Percentiles rank a stretch among this genome's conserved stretches.
phyloP scores from a whole-genome alignment of 2,329 filamentous ascomycete genomes.

The Ophiosphaerella narmari region DNA sequence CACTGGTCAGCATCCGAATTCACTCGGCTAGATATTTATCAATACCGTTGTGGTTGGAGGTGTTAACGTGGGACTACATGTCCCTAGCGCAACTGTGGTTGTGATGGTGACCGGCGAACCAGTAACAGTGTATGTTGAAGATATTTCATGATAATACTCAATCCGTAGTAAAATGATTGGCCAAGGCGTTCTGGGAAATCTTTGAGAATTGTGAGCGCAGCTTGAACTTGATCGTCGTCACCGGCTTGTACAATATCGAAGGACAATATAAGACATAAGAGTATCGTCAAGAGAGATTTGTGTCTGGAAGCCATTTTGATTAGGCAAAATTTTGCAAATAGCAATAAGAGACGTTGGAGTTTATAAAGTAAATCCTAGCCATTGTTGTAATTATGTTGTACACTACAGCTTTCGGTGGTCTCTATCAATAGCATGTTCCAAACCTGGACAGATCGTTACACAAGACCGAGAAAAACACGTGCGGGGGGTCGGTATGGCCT shows the following conservation, averaged over 20 bases:
- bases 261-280: too few species aligned
- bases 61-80: too few species aligned
- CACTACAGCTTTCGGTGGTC: constrained; percentile 9
- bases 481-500: background rate
- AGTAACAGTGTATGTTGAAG: background rate
- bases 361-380: too few species aligned
- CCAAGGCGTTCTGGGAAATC: constrained; percentile 1
- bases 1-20: too few species aligned
- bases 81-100: background rate
- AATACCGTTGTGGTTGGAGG: too few species aligned
- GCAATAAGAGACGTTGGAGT: too few species aligned
- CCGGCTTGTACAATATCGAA: too few species aligned
- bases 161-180: background rate
- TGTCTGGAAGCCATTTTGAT: too few species aligned
- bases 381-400: background rate
- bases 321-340: too few species aligned
- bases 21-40: too few species aligned
- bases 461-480: background rate
- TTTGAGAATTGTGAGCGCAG: background rate
- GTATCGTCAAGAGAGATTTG: too few species aligned
- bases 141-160: background rate
- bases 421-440: background rate
- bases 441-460: background rate
- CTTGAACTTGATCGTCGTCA: background rate
- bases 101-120: background rate